A percentile compares a stretch with the other conserved stretches of the same genome.
These are phyloP conservation scores for Ceratobasidium sp. DNA, from an alignment of 1,284 basidiomycete genomes.

Conservation along the genomic window DNA sequence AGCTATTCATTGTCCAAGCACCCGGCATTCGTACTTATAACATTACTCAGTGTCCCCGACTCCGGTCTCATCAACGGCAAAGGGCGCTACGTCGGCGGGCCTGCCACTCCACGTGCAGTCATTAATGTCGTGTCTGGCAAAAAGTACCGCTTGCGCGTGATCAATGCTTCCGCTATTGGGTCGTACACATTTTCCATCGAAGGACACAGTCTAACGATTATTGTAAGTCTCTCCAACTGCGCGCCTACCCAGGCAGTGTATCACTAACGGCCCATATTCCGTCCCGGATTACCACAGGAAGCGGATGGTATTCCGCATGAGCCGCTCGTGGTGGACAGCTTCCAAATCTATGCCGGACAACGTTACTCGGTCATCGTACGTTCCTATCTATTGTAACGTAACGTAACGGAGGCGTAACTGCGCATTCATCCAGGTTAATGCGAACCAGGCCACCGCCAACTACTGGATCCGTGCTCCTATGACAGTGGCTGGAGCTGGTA, in stretches of 20 bases:
- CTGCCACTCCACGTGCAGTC: background rate
- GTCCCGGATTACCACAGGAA: slow-evolving; percentile 8
- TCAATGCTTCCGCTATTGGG: slow-evolving; percentile 70
- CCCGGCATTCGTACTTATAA: background rate
- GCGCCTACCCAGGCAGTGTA: background rate
- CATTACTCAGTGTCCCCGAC: slow-evolving; percentile 26
- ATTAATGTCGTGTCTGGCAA: slow-evolving; percentile 67
- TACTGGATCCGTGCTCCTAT: slow-evolving; percentile 43
- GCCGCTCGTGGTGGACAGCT: slow-evolving; percentile 65
- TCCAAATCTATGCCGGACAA: slow-evolving; percentile 88
- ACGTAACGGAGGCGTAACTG: background rate
- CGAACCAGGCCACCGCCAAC: slow-evolving; percentile 35
- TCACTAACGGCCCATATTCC: background rate
- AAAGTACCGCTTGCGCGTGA: slow-evolving; percentile 79
- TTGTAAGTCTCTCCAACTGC: slow-evolving; percentile 13
- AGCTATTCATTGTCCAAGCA: background rate
- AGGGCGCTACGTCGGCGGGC: slow-evolving; percentile 40
- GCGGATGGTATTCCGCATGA: slow-evolving; percentile 29
- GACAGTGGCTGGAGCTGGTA: slow-evolving; percentile 35
- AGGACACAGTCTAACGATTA: slow-evolving; percentile 37
- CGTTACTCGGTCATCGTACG: slow-evolving; percentile 91
- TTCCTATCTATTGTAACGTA: background rate
- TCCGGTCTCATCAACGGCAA: slow-evolving; percentile 42
- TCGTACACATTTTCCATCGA: slow-evolving; percentile 39
- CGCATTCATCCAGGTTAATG: slow-evolving; percentile 14